Base-by-base conservation (phyloP, 495 filamentous ascomycete genomes). In the Aspergillus olivimuriae region DNA sequence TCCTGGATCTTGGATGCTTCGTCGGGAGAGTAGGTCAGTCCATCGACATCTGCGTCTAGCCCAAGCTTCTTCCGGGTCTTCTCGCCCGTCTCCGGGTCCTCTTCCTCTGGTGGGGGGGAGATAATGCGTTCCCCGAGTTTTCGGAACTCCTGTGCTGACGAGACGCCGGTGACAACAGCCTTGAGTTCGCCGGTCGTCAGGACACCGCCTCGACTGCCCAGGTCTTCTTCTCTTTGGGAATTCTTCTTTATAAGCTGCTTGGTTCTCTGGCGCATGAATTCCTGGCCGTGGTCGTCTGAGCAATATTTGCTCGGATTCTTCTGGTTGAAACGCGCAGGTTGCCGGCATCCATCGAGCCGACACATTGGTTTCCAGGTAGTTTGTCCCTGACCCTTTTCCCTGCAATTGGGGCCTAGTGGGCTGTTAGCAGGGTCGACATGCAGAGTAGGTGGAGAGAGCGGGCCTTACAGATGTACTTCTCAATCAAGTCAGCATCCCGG, bases 61-160 rank as follows among this genome's bases (percentile, higher is more conserved):
- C 55, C 82, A 54, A 92, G 84, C 47, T 91, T 86, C 39, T 87
- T 87, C 63, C 85, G 82, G 26, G 74, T 76, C 52, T 88, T 80
- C 57, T 82, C 82, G 60, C 58, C 55, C 3, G 34, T 40, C 9
- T 52, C 44, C 1, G 53, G 37, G 2, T 46, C 48, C 4, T 48
- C 34, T 7, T 64, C 57, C 41, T 59, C 44, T 0, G 62, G 58
- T 12, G 70, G 63, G 21, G 65, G 59, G 3, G 68, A 60, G 12
- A 75, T 51, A n/a, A 74, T 68, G 18, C 55, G 57, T 34, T 79
- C 65, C 33, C 83, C 83, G 0, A 87, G 64, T 45, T 58, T 63
- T 36, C 73, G 74, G 51, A 85, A 83, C 32, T 77, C 72, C 6
- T 61, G 58, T 8, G 73, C 65, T 4, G 74, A 74, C 4, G 56